A percentile compares a stretch with the other conserved stretches of the same genome.
phyloP scores from a whole-genome alignment of 2,329 filamentous ascomycete species.

The Cyanodermella asteris region DNA sequence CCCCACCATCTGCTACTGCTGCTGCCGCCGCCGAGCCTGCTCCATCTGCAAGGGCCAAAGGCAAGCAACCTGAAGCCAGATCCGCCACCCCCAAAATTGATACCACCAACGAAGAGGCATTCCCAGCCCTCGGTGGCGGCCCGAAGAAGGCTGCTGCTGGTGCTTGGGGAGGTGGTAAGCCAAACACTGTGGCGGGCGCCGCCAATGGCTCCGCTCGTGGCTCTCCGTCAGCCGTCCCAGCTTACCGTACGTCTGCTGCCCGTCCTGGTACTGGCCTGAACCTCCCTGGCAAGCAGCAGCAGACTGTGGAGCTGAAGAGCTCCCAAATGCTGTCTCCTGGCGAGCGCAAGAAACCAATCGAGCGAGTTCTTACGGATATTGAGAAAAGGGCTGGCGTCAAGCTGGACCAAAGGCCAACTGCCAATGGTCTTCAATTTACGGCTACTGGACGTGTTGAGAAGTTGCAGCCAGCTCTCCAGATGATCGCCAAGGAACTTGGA shows the following conservation, averaged over 20 bases:
- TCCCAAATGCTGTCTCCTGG: constrained; percentile 53
- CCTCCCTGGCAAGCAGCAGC: constrained; percentile 64
- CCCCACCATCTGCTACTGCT: constrained; percentile 26
- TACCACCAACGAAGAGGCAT: constrained; percentile 72
- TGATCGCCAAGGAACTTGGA: constrained; percentile 72
- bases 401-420: constrained; percentile 54
- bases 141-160: constrained; percentile 39
- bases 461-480: constrained; percentile 71
- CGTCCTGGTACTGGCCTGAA: constrained; percentile 10
- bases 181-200: constrained; percentile 24
- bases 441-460: constrained; percentile 65
- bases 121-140: constrained; percentile 66
- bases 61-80: constrained; percentile 45
- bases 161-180: constrained; percentile 57
- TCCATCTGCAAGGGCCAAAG: constrained; percentile 40
- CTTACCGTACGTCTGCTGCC: constrained; percentile 13
- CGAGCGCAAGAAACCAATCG: constrained; percentile 65
- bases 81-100: constrained; percentile 34
- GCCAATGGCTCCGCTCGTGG: constrained; percentile 32
- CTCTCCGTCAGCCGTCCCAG: constrained; percentile 25
- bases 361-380: constrained; percentile 74
- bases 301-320: constrained; percentile 51
- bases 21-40: constrained; percentile 22
- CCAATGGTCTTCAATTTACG: constrained; percentile 60
- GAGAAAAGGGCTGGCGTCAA: constrained; percentile 79